Percentiles rank a stretch among this genome's conserved stretches.
Evolutionary conservation across 345 rosid genomes (phyloP).

Genomic region (Eucalyptus sp.): DNA sequence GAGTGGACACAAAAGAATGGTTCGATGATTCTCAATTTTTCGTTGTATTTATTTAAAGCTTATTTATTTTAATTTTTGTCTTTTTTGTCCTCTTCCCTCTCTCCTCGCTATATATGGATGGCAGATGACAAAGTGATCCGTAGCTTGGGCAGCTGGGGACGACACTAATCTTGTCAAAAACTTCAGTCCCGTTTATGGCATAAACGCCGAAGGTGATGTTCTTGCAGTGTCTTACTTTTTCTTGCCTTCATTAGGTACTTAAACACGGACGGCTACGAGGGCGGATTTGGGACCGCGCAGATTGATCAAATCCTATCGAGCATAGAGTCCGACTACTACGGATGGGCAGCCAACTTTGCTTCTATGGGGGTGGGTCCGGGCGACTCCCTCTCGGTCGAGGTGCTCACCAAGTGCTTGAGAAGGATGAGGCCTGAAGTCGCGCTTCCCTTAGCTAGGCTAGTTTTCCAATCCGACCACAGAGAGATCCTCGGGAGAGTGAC

Average conservation of each 20-base stretch:
- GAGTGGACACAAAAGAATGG: background rate
- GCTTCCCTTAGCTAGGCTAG: background rate
- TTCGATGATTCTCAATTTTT: background rate
- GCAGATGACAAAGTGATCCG: background rate
- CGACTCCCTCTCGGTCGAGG: background rate
- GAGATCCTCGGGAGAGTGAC: background rate
- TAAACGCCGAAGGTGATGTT: background rate
- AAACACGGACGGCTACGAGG: background rate
- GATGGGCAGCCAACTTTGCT: background rate
- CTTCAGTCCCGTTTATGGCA: background rate
- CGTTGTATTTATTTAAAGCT: background rate
- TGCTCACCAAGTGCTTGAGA: background rate
- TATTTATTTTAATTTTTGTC: background rate
- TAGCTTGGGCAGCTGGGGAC: background rate
- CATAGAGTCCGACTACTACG: background rate
- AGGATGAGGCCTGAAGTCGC: conserved; percentile 1
- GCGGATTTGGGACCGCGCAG: background rate
- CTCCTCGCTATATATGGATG: background rate
- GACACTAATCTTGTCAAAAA: background rate
- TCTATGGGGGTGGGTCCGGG: background rate
- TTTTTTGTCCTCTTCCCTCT: background rate
- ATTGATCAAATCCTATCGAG: background rate
- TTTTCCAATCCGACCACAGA: conserved; percentile 1
- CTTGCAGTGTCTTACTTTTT: background rate
- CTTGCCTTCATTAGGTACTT: background rate